A percentile compares a stretch with the other conserved stretches of the same genome.
Evolutionary conservation across 768 basidiomycete genomes (phyloP).

Genomic region (Rhizopogon vesiculosus): DNA sequence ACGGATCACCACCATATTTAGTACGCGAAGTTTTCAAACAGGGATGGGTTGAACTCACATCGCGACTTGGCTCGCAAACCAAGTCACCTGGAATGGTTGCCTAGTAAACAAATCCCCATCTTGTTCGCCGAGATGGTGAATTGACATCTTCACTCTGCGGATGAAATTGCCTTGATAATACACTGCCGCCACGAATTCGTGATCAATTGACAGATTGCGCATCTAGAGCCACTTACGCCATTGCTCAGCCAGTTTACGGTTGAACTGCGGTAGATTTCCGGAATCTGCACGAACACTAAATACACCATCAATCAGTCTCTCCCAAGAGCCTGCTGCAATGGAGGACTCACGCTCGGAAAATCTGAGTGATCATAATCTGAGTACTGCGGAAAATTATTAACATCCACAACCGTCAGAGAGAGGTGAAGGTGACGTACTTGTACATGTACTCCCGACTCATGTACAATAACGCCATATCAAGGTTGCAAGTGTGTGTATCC

Average conservation of each 20-base stretch:
- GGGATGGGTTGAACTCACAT: constrained; percentile 37
- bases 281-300: constrained; percentile 47
- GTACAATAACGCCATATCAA: constrained; percentile 64
- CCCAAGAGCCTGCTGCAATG: too few relatives aligned
- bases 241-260: constrained; percentile 67
- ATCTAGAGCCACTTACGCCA: constrained; percentile 55
- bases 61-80: constrained; percentile 66
- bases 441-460: constrained; percentile 67
- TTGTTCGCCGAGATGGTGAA: constrained; percentile 45
- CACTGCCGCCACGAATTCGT: constrained; percentile 34
- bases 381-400: constrained; percentile 38
- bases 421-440: constrained; percentile 46
- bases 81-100: constrained; percentile 65
- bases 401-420: neutral
- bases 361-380: constrained; percentile 59
- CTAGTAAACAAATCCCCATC: constrained; percentile 56
- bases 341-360: constrained; percentile 54
- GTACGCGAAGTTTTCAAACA: constrained; percentile 10
- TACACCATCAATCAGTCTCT: neutral
- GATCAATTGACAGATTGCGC: neutral
- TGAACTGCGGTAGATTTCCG: constrained; percentile 51
- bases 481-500: constrained; percentile 64
- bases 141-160: constrained; percentile 50
- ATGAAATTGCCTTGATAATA: constrained; percentile 65
- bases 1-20: constrained; percentile 1